These are phyloP conservation scores for Candida ulmi DNA, from an alignment of 805 yeast species.

Conservation along the genomic window DNA sequence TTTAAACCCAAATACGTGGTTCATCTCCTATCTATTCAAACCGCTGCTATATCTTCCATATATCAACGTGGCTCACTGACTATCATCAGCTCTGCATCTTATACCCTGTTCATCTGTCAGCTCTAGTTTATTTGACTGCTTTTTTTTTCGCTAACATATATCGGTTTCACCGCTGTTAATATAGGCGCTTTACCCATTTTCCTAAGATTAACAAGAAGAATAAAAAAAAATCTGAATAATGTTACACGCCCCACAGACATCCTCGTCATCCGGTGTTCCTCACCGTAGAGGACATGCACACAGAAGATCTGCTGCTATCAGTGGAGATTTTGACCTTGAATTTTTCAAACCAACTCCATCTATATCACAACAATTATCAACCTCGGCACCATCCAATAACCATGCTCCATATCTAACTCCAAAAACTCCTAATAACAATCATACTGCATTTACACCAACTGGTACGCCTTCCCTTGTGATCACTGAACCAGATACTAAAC, in stretches of 20 bases:
- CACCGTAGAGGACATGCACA: conserved; percentile 63
- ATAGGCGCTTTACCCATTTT: too few relatives aligned
- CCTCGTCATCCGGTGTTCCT: conserved; percentile 14
- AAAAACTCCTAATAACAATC: background rate
- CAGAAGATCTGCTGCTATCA: conserved; percentile 80
- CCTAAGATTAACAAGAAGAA: too few relatives aligned
- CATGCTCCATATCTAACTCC: conserved; percentile 1
- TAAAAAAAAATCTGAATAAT: background rate
- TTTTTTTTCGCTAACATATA: too few relatives aligned
- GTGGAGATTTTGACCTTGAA: conserved; percentile 68
- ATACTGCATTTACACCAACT: background rate
- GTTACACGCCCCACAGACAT: conserved; percentile 16
- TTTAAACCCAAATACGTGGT: too few relatives aligned
- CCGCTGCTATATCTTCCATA: too few relatives aligned
- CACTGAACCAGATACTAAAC: conserved; percentile 7
- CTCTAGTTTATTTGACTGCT: too few relatives aligned
- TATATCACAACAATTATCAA: conserved; percentile 10
- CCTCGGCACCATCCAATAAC: background rate
- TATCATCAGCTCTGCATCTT: too few relatives aligned
- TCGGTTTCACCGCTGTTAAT: too few relatives aligned
- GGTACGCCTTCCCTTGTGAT: conserved; percentile 10
- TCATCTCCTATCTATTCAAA: too few relatives aligned
- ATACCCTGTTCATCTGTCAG: too few relatives aligned
- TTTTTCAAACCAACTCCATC: conserved; percentile 19
- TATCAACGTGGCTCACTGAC: too few relatives aligned